Evolutionary conservation across 2,329 filamentous ascomycete genomes (phyloP), one percentile per base, ranked within the genome.

Genomic region (Plenodomus biglobosus): DNA sequence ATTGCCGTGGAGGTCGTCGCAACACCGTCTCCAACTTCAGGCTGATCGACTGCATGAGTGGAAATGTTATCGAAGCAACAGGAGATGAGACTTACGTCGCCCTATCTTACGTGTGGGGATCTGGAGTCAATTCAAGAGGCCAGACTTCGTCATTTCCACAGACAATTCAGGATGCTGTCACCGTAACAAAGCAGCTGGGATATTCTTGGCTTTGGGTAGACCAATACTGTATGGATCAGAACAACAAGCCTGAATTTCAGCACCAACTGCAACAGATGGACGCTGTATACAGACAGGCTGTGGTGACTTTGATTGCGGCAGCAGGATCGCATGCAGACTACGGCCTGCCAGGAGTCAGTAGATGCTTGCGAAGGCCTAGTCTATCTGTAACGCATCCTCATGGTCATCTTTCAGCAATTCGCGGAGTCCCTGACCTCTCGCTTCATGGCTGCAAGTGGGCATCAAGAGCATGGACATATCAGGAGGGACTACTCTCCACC

Each of bases 271-370:
- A 35, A 16, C 21, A 52, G 17, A 55, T 55, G 52, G 48, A 42
- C 24, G 8, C 20, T 8, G 49, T 55, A n/a, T 55, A 52, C 24
- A 15, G 24, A 11, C 24, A 45, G 11, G 48, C 48, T n/a, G 16
- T 40, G 5, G 8, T 49, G 5, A 55, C 52, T 3, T 44, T 55
- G 16, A 38, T 55, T 8, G 52, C 52, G 7, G 42, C 48, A 2
- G 44, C 42, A n/a, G 41, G 49, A 32, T 8, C 27, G 13, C 30
- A 42, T 18, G 5, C 46, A 18, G 35, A 22, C 16, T 37, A 49
- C 19, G 40, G 46, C 7, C 40, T 49, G n/a, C 40, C 41, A n/a
- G 40, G 40, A 22, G 22, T 46, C n/a, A 21, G 16, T 21, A 24
- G 10, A 10, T 37, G 52, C 20, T 37, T 24, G 18, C 52, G 48